phyloP scores from a whole-genome alignment of 2,329 filamentous ascomycete genomes.

The Rachicladosporium sp. region DNA sequence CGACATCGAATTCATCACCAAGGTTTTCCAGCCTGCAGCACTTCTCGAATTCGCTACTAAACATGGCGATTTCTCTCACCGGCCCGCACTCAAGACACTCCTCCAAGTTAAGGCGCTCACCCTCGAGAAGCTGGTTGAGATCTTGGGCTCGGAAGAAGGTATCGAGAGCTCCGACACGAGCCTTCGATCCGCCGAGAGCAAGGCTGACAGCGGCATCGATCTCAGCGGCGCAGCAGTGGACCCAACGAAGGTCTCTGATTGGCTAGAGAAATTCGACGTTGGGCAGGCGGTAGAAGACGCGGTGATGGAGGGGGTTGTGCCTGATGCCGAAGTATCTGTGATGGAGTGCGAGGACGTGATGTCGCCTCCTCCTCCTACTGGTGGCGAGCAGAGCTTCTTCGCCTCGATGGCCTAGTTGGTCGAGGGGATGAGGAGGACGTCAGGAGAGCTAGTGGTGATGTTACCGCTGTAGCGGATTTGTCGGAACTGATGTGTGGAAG shows the following conservation, averaged over 20 bases:
- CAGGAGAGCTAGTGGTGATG: constrained; percentile 1
- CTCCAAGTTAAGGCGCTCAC: constrained; percentile 9
- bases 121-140: constrained; percentile 10
- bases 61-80: constrained; percentile 8
- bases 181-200: constrained; percentile 5
- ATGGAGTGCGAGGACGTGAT: constrained; percentile 3
- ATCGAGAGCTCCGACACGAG: constrained; percentile 7
- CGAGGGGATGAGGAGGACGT: constrained; percentile 2
- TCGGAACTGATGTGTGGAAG: not conserved
- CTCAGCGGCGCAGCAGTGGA: constrained; percentile 1
- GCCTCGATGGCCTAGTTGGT: not conserved
- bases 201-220: constrained; percentile 5
- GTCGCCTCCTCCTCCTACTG: constrained; percentile 3
- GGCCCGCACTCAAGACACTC: constrained; percentile 7
- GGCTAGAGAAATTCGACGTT: not conserved
- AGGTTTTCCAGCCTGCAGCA: constrained; percentile 28
- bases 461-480: not conserved
- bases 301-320: not conserved
- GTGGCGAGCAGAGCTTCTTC: not conserved
- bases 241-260: not conserved
- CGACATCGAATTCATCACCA: constrained; percentile 34
- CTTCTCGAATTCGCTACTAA: constrained; percentile 21
- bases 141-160: constrained; percentile 4
- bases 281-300: no score
- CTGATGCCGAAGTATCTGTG: constrained; percentile 3